Evolutionary conservation across 148 eudicot species (phyloP), one percentile per base, ranked within the genome.

Genomic region (Cornus kousa): DNA sequence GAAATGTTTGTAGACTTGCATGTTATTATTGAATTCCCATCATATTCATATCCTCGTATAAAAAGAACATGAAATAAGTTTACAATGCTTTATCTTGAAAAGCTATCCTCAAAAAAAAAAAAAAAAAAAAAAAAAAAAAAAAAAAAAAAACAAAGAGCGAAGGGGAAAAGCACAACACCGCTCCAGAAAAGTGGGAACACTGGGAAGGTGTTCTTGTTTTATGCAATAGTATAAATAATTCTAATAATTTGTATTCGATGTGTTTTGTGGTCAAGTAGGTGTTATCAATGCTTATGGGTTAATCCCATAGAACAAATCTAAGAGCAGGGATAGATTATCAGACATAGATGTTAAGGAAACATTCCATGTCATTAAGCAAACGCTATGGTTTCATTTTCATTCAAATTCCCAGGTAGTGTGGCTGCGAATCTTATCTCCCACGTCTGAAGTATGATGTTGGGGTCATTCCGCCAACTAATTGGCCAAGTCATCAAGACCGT

Each of bases 391-490:
- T 75, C 84, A 43, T 43, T 43, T 71, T 82, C 86, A 22, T 69
- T 79, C 20, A 48, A 59, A 43, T 80, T 71, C 67, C 32, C 85
- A 31, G 33, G 33, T 19, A 69, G 60, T 55, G 86, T 76, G 59
- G 59, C 39, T 71, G 32, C 72, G 72, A 59, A 67, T 46, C 67
- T 82, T 83, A 37, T 77, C 80, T 70, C 66, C 73, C 0, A 59
- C 28, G 70, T 59, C 77, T 81, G 66, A 83, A 84, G 37, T 46
- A 80, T 78, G 48, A 62, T 77, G 50, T 64, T 68, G 16, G 90
- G 83, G 86, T 66, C 73, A 87, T 72, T 87, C 86, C 14, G 80
- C 32, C 2, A 83, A 72, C 82, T 89, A 90, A 84, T 83, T 80
- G 14, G 78, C 79, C 68, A 80, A 70, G 53, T 81, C 80, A 11